Base-by-base conservation (phyloP, 306 rosid genomes). In the Lathyrus tuberosus region DNA sequence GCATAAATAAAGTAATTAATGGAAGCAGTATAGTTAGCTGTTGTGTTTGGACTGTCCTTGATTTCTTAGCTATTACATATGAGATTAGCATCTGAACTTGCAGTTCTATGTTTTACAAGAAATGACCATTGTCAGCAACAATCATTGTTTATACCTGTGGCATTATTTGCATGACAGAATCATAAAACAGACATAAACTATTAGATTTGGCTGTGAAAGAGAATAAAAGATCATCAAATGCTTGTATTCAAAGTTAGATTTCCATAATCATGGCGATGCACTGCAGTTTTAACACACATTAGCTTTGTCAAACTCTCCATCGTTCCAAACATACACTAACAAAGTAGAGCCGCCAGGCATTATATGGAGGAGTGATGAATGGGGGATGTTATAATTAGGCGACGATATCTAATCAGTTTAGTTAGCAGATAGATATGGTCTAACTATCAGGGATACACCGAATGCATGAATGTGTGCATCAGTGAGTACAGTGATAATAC, bases 151-250 rank as follows among this genome's bases (percentile, higher is more conserved):
- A 17, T 14, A 49, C 71, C 5, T 33, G 62, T 62, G 9, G 54
- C 9, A n/a, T 8, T 54, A 61, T 60, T 66, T 67, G 68, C 14
- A 31, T 31, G 53, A 61, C 72, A 52, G 30, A 54, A 69, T 63
- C 58, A 68, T 33, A 47, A 79, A 37, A 11, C 44, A 72, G 38
- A 40, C 18, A 70, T 15, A 14, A 17, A 33, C 5, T 72, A 42
- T 59, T 56, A n/a, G 24, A 72, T 78, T 28, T 48, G 22, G 40
- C 40, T 61, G 42, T 58, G 46, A 58, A 58, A 60, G 62, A 65
- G 73, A 74, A 42, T 56, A 33, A 52, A 64, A 42, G 46, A 49
- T 62, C 26, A 43, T 48, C 37, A 24, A 24, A 41, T 41, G 46
- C 11, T 41, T 41, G 46, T 0, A 41, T 10, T 40, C 4, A 40